Conservation (phyloP, 2,329 filamentous ascomycete species). For the Fusarium gaditjirri region DNA sequence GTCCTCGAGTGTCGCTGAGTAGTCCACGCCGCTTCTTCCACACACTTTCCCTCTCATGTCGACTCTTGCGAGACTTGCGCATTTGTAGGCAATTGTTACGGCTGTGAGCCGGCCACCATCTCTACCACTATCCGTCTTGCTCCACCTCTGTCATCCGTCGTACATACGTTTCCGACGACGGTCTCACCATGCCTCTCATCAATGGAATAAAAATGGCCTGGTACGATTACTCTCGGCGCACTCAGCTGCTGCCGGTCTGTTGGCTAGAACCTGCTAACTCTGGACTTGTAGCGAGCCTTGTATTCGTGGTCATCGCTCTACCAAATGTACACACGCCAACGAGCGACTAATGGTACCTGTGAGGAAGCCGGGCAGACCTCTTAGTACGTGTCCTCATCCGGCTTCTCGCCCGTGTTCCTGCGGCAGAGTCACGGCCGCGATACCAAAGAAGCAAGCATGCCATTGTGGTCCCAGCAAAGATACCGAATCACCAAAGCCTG, state of each 20-base stretch:
- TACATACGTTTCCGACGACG: slow-evolving; percentile 18
- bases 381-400: slow-evolving; percentile 76
- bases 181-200: slow-evolving; percentile 70
- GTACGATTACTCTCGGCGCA: slow-evolving; percentile 58
- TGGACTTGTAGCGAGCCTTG: slow-evolving; percentile 70
- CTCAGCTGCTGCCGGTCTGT: neutral
- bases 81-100: slow-evolving; percentile 32
- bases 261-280: slow-evolving; percentile 22
- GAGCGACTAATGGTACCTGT: slow-evolving; percentile 77
- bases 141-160: slow-evolving; percentile 29
- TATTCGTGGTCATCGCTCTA: slow-evolving; percentile 80
- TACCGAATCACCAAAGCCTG: slow-evolving; percentile 38
- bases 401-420: slow-evolving; percentile 70
- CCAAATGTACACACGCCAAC: slow-evolving; percentile 75
- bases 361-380: slow-evolving; percentile 75
- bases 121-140: slow-evolving; percentile 9
- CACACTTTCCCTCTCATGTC: slow-evolving; percentile 31
- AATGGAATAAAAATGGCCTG: slow-evolving; percentile 79
- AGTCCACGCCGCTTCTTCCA: slow-evolving; percentile 10
- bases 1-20: slow-evolving; percentile 19
- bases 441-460: slow-evolving; percentile 68
- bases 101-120: slow-evolving; percentile 27
- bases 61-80: slow-evolving; percentile 9
- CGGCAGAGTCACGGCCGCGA: slow-evolving; percentile 71
- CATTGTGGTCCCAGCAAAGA: slow-evolving; percentile 57